Percentiles rank a stretch among this genome's conserved stretches.
Conservation (phyloP, 768 basidiomycete species). For the Tylopilus sp. region DNA sequence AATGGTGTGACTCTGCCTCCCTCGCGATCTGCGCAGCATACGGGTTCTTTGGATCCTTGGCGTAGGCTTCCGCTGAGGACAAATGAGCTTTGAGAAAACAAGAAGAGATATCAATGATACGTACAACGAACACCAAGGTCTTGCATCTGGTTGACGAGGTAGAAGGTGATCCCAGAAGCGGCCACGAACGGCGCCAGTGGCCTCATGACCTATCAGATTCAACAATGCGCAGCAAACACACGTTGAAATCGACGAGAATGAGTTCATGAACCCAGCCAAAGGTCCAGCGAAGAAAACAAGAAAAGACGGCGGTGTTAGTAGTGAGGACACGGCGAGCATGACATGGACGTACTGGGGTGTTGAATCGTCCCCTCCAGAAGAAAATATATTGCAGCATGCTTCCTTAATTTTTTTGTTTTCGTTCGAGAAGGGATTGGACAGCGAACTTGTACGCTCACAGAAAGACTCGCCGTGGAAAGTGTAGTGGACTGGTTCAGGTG, state of each 20-base stretch:
- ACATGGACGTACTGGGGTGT: slow-evolving; percentile 23
- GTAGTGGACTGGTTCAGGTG: background rate
- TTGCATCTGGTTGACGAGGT: slow-evolving; percentile 64
- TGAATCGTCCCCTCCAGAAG: slow-evolving; percentile 28
- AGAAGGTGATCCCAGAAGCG: slow-evolving; percentile 62
- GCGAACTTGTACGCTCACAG: background rate
- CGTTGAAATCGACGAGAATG: too few species aligned
- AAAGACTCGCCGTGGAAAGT: background rate
- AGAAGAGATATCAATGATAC: slow-evolving; percentile 30
- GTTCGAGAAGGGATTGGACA: background rate
- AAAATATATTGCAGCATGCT: slow-evolving; percentile 24
- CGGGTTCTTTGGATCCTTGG: slow-evolving; percentile 79
- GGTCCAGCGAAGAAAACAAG: background rate
- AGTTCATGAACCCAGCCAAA: background rate
- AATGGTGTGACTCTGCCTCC: slow-evolving; percentile 48
- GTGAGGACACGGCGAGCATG: background rate
- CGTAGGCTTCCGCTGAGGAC: slow-evolving; percentile 56
- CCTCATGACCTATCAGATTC: slow-evolving; percentile 61
- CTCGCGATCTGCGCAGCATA: slow-evolving; percentile 76
- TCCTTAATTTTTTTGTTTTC: background rate
- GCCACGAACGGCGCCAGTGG: slow-evolving; percentile 82
- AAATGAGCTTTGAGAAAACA: background rate
- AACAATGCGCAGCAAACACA: too few species aligned
- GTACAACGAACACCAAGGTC: slow-evolving; percentile 67
- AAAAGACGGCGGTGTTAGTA: background rate